These are phyloP conservation scores for Cocos nucifera DNA, from an alignment of 176 grass and related monocot species.

Conservation along the genomic window DNA sequence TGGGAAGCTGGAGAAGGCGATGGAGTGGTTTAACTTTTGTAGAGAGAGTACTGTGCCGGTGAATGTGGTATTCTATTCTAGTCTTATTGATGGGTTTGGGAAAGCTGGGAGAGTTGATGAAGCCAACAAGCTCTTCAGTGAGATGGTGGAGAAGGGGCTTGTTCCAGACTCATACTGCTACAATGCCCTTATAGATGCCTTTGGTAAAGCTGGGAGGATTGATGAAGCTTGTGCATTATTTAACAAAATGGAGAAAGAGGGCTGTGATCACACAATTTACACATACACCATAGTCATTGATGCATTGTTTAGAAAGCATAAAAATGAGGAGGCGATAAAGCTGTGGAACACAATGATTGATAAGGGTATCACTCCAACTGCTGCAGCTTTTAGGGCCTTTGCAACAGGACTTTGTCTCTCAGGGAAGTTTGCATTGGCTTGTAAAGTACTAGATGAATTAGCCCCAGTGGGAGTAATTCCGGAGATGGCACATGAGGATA, in stretches of 20 bases:
- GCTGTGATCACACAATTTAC: slow-evolving; percentile 72
- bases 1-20: slow-evolving; percentile 50
- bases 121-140: slow-evolving; percentile 58
- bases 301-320: slow-evolving; percentile 78
- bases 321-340: slow-evolving; percentile 74
- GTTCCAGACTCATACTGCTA: slow-evolving; percentile 76
- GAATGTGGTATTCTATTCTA: slow-evolving; percentile 61
- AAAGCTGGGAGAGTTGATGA: slow-evolving; percentile 62
- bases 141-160: slow-evolving; percentile 58
- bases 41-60: slow-evolving; percentile 29
- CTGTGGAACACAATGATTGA: slow-evolving; percentile 81
- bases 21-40: slow-evolving; percentile 63
- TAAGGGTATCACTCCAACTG: slow-evolving; percentile 72
- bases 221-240: slow-evolving; percentile 58
- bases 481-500: slow-evolving; percentile 77
- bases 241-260: slow-evolving; percentile 76
- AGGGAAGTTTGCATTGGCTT: slow-evolving; percentile 83
- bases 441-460: slow-evolving; percentile 76
- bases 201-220: slow-evolving; percentile 56
- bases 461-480: slow-evolving; percentile 78
- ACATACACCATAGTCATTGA: slow-evolving; percentile 79
- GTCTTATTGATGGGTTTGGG: slow-evolving; percentile 72
- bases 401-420: slow-evolving; percentile 70
- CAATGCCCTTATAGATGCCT: slow-evolving; percentile 58
- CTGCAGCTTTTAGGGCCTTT: slow-evolving; percentile 61